Conservation (phyloP, 1,139 yeast species). For the Yamadazyma dushanensis region DNA sequence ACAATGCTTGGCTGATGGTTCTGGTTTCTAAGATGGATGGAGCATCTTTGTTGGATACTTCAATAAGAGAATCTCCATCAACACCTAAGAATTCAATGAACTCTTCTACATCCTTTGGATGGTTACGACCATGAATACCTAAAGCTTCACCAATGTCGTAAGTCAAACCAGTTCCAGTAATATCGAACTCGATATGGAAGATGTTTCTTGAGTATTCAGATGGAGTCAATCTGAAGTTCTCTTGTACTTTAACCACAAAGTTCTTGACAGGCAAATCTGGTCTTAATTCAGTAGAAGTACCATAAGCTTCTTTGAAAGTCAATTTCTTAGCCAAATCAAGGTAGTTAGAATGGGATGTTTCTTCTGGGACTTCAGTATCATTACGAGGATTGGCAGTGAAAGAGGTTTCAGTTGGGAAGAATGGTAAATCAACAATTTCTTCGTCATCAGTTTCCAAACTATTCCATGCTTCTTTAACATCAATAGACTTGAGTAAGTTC, state of each 20-base stretch:
- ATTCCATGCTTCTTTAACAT: slow-evolving; percentile 47
- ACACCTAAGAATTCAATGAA: slow-evolving; percentile 75
- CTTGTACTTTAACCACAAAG: slow-evolving; percentile 86
- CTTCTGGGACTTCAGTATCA: slow-evolving; percentile 34
- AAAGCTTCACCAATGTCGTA: slow-evolving; percentile 96
- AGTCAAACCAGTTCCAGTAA: slow-evolving; percentile 84
- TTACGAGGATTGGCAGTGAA: slow-evolving; percentile 59
- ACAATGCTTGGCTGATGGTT: slow-evolving; percentile 77
- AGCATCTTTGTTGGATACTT: slow-evolving; percentile 71
- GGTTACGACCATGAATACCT: slow-evolving; percentile 92
- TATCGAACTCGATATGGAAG: slow-evolving; percentile 94
- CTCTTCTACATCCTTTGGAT: slow-evolving; percentile 58
- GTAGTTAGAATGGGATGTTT: slow-evolving; percentile 37
- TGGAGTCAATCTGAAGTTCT: slow-evolving; percentile 93
- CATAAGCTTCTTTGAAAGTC: slow-evolving; percentile 80
- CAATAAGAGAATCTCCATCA: slow-evolving; percentile 65
- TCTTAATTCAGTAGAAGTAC: slow-evolving; percentile 57
- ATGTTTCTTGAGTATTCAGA: slow-evolving; percentile 87
- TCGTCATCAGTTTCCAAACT: slow-evolving; percentile 29
- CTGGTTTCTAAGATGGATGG: slow-evolving; percentile 61
- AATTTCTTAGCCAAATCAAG: slow-evolving; percentile 68
- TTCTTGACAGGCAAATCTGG: slow-evolving; percentile 90
- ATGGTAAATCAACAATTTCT: slow-evolving; percentile 40
- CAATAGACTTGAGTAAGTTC: slow-evolving; percentile 46
- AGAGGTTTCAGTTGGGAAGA: slow-evolving; percentile 59